Evolutionary conservation across 345 rosid genomes (phyloP), one percentile per base, ranked within the genome.

Genomic region (Heritiera fomes): DNA sequence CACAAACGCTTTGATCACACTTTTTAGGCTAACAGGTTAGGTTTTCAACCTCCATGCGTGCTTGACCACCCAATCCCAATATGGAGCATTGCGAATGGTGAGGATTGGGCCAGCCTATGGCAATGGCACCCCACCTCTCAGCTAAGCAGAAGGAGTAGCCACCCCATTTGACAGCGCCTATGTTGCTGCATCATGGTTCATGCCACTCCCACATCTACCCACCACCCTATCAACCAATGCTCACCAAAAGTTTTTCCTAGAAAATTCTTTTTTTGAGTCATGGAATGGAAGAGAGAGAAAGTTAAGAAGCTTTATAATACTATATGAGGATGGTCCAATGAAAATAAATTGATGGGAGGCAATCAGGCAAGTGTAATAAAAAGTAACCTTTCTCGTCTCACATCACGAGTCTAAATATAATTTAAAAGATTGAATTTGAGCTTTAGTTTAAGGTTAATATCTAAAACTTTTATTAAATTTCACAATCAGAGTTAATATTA

Each of bases 151-250:
- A 34, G 18, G 9, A 63, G 68, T n/a, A 10, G 14, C 68, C 62
- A 7, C 45, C 81, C 58, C 32, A 7, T 60, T 68, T 47, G 56
- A 41, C 15, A 79, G 76, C 77, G 56, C 56, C 11, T 49, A 28
- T 41, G 67, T 63, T 20, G 59, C 30, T 66, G 77, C 84, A 71
- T 80, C 80, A 76, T 67, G 80, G 28, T 60, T 80, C 76, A 76
- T 67, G 80, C 67, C 15, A 38, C 32, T 62, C 61, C 67, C 79
- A 18, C 76, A 52, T 80, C 72, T 50, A 65, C 52, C 77, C 43
- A 13, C 50, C 56, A 47, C 45, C 82, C 72, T 50, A 65, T 61
- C 77, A 52, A 13, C 50, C 56, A 47, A 2, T 65, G 52, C 60
- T 72, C n/a, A 40, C 72, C 50, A n/a, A n/a, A 67, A 43, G 28